Evolutionary conservation across 2,329 filamentous ascomycete species (phyloP), one percentile per base, ranked within the genome.

Genomic region (Aspergillus costaricaensis): DNA sequence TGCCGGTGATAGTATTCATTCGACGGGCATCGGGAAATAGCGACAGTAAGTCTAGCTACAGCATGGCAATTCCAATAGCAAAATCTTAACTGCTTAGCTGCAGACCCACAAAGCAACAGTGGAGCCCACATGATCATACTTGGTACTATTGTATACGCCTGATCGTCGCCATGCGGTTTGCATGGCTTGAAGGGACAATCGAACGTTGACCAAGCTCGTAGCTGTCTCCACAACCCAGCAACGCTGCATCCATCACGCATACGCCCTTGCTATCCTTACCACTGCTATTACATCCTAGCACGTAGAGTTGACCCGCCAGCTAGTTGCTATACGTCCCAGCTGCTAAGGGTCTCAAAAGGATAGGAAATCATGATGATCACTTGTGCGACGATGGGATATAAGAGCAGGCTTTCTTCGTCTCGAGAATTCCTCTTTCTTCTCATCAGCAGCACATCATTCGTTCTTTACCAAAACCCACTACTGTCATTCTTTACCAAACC

Each of bases 401-500:
- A 65, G 39, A 53, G 43, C 36, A 5, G n/a, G 27, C 47, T 50
- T 17, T 54, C 39, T 41, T 19, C 23, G 17, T n/a, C 21, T 51
- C 51, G n/a, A n/a, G 4, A 2, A 30, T 8, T 15, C 39, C 56
- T 27, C 25, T 58, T 55, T 61, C 39, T 55, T 52, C 25, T 53
- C 48, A 14, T 14, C 58, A 64, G 50, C 57, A 63, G 55, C 58
- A 51, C 57, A 58, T 62, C 58, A 51, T 57, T 57, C 61, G 57
- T 53, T 66, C 52, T 3, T 58, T 63, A 15, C 50, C 51, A 55
- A 36, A 47, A 27, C 61, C 63, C 61, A 66, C 62, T 55, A 44
- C 56, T 59, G 64, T 69, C 68, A 60, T 62, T 70, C 68, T 52
- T 66, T 69, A 38, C 15, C 52, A 32, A 25, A 25, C 15, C 25